Percentiles rank a stretch among this genome's conserved stretches.
Conservation (phyloP, 208 protist genomes). For the Acanthamoeba rhysodes region DNA sequence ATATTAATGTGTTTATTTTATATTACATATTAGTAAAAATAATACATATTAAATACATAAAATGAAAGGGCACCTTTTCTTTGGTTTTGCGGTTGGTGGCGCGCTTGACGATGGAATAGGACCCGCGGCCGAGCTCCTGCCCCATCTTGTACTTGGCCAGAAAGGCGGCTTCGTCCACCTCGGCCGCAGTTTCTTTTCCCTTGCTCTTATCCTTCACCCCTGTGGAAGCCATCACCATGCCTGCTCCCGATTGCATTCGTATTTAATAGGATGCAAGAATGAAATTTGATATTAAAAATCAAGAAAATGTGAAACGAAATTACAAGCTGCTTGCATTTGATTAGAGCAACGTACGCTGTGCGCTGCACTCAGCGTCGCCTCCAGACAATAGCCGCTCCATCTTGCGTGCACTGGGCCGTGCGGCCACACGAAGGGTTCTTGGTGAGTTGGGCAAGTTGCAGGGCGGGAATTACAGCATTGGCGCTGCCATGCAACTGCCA, state of each 20-base stretch:
- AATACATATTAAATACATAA: background rate
- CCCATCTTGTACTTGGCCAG: conserved; percentile 15
- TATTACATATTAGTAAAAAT: background rate
- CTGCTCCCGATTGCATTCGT: background rate
- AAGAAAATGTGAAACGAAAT: background rate
- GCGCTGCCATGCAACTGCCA: no score
- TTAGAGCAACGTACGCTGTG: background rate
- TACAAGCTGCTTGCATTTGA: background rate
- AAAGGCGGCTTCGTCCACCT: background rate
- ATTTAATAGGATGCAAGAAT: no score
- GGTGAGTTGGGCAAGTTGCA: no score
- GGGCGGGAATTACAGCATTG: no score
- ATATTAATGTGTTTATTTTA: background rate
- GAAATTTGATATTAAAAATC: background rate
- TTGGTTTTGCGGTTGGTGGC: background rate
- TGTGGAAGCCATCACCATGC: background rate
- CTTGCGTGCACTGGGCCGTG: no score
- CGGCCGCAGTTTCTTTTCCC: no score
- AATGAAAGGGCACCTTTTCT: background rate
- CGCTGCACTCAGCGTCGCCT: background rate
- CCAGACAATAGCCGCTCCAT: background rate
- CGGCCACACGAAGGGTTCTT: no score
- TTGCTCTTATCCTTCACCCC: background rate
- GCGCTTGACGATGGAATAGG: background rate
- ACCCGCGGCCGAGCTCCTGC: background rate